Conservation (phyloP, 2,329 filamentous ascomycete species). For the Periconia sp. region DNA sequence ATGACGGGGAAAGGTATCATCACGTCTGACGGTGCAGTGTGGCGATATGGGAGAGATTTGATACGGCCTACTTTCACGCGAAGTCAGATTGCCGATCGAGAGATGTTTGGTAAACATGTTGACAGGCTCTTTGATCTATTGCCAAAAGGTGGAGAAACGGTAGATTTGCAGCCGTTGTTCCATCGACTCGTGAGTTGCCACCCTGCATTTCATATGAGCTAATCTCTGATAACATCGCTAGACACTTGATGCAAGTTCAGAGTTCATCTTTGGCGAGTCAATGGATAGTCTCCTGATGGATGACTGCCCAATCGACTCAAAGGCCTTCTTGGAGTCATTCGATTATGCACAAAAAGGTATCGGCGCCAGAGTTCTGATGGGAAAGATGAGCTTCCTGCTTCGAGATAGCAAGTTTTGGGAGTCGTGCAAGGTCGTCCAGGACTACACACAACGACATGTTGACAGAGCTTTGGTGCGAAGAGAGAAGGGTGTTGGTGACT, state of each 20-base stretch:
- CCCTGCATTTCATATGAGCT: slow-evolving; percentile 1
- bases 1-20: slow-evolving; percentile 21
- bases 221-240: background rate
- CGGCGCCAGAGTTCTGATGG: slow-evolving; percentile 13
- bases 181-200: too few relatives aligned
- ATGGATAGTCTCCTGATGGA: slow-evolving; percentile 31
- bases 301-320: slow-evolving; percentile 19
- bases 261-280: slow-evolving; percentile 50
- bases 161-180: too few relatives aligned
- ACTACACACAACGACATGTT: too few relatives aligned
- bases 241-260: slow-evolving; percentile 48
- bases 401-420: slow-evolving; percentile 16
- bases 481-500: too few relatives aligned
- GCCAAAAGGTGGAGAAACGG: slow-evolving; percentile 4
- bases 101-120: slow-evolving; percentile 16
- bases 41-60: slow-evolving; percentile 13
- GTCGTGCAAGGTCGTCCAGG: too few relatives aligned
- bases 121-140: slow-evolving; percentile 12
- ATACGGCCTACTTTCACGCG: slow-evolving; percentile 19
- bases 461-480: too few relatives aligned
- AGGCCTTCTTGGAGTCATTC: slow-evolving; percentile 16
- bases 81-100: slow-evolving; percentile 17
- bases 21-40: slow-evolving; percentile 14
- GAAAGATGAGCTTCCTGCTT: slow-evolving; percentile 16
- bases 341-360: slow-evolving; percentile 18